A percentile compares a stretch with the other conserved stretches of the same genome.
Evolutionary conservation across 805 yeast genomes (phyloP).

Genomic region (Kodamaea restingae): DNA sequence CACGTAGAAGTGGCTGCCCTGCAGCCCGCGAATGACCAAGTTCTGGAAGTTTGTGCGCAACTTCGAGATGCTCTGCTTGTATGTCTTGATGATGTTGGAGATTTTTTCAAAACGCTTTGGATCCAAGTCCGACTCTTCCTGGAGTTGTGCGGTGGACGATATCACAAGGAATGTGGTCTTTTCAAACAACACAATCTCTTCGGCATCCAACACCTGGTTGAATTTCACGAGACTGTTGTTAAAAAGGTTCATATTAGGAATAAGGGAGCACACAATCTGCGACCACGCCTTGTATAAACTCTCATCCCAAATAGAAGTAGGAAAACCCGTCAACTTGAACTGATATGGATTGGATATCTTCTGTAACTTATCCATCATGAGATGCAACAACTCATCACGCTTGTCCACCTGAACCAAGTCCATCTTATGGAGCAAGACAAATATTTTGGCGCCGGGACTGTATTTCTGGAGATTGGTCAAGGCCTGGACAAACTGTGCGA

Average conservation of each 20-base stretch:
- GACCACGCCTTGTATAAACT: slow-evolving; percentile 96
- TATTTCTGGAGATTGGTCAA: slow-evolving; percentile 75
- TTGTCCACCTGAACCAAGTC: slow-evolving; percentile 87
- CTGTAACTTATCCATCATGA: slow-evolving; percentile 79
- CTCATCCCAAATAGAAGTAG: slow-evolving; percentile 97
- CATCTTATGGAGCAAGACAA: slow-evolving; percentile 92
- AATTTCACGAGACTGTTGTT: slow-evolving; percentile 72
- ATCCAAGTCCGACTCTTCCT: slow-evolving; percentile 47
- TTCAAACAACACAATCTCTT: slow-evolving; percentile 88
- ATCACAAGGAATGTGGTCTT: slow-evolving; percentile 86
- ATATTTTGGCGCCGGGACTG: slow-evolving; percentile 88
- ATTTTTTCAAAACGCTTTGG: slow-evolving; percentile 94
- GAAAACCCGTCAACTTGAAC: slow-evolving; percentile 76
- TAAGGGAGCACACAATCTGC: slow-evolving; percentile 87
- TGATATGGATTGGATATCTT: slow-evolving; percentile 63
- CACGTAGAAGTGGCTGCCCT: slow-evolving; percentile 44
- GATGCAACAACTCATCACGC: slow-evolving; percentile 74
- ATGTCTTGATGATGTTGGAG: slow-evolving; percentile 88
- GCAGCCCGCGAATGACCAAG: slow-evolving; percentile 61
- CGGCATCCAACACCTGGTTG: slow-evolving; percentile 72
- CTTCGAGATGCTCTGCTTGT: slow-evolving; percentile 87
- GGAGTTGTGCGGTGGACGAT: slow-evolving; percentile 51
- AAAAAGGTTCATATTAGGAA: slow-evolving; percentile 82
- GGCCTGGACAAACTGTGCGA: slow-evolving; percentile 84
- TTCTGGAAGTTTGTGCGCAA: slow-evolving; percentile 80